phyloP scores from a whole-genome alignment of 1,284 basidiomycete genomes.

The Ganoderma multipileum region DNA sequence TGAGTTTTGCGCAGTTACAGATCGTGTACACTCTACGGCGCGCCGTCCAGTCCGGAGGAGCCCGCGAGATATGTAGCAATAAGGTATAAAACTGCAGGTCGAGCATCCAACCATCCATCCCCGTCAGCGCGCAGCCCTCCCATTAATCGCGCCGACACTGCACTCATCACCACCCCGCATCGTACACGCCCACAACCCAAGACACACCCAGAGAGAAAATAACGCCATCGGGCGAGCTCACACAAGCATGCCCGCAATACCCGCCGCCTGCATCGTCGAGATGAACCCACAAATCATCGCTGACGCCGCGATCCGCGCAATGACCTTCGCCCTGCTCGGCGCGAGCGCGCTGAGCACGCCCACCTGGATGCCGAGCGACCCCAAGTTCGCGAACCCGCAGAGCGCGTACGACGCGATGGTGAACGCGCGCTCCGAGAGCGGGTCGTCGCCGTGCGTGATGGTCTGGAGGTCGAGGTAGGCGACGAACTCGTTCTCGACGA shows the following conservation, averaged over 20 bases:
- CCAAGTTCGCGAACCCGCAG: constrained; percentile 91
- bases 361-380: constrained; percentile 89
- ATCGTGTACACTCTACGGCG: not conserved
- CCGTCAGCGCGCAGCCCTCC: not conserved
- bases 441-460: constrained; percentile 55
- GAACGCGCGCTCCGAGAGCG: constrained; percentile 75
- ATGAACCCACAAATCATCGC: constrained; percentile 86
- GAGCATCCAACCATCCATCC: not conserved
- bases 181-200: not conserved
- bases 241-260: constrained; percentile 17
- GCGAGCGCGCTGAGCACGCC: constrained; percentile 88
- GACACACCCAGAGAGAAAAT: not conserved
- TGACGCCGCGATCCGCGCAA: constrained; percentile 74
- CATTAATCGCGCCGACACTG: not conserved
- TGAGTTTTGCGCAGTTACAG: not conserved
- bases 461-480: constrained; percentile 72
- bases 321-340: constrained; percentile 75
- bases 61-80: not conserved
- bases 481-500: constrained; percentile 89
- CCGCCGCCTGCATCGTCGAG: constrained; percentile 42
- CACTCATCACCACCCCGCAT: not conserved
- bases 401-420: constrained; percentile 85
- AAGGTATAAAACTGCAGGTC: not conserved
- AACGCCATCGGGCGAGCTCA: not conserved
- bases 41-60: not conserved